Base-by-base conservation (phyloP, 371 early-diverging fungal species). In the Funneliformis caledonium region DNA sequence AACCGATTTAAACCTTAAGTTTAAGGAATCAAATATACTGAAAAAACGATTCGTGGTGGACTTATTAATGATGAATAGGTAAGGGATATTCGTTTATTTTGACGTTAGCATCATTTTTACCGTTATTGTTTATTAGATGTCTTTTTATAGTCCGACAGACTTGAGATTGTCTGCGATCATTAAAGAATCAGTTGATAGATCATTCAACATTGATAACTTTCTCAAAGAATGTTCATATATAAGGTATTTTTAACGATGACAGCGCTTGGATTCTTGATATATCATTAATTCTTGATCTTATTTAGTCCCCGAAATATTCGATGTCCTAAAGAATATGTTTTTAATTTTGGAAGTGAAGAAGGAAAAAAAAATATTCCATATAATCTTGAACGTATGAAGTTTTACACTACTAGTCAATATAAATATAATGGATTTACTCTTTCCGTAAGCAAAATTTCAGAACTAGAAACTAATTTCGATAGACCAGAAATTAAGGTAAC, bases 11-110 rank as follows among this genome's bases (percentile, higher is more conserved):
- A 33, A 50, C 14, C 33, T 78, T n/a, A 48, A 62, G 19, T 47
- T 78, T n/a, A 78, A 67, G 14, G 64, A 62, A 11, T 33, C 67
- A 12, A 47, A 12, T 47, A 33, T 37, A 3, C 67, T 10, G 31
- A 78, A n/a, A 19, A n/a, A 50, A 50, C 64, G 67, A 19, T 33
- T 78, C 26, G 67, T 78, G 8, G 33, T 64, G 8, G 78, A 78
- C 33, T 16, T 67, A 37, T 22, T 78, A 47, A 42, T 78, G 68
- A 65, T 78, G 78, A 52, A 78, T 78, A 26, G 64, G 78, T 78
- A 65, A 31, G 67, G 3, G 64, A 64, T 22, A 72, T 22, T 37
- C 37, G 37, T 37, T 37, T 37, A 37, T 33, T 37, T n/a, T 33
- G 11, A 26, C 2, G 26, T 11, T 14, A 45, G 8, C 1, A 11